Conservation (phyloP, 495 filamentous ascomycete genomes). For the Trichocladium antarcticum region DNA sequence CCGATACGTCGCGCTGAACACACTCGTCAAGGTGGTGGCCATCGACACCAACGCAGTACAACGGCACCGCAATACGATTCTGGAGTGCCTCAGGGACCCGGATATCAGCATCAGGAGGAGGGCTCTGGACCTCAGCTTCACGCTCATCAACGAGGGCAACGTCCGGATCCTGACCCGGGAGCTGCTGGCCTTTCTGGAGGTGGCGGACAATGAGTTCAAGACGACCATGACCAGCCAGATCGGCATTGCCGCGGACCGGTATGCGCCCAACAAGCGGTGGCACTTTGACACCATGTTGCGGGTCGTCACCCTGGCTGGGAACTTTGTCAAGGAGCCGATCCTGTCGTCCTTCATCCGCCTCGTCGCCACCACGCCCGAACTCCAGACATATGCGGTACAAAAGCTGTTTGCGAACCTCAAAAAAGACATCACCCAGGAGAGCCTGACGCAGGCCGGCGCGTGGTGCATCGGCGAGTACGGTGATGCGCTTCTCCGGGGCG, state of each 20-base stretch:
- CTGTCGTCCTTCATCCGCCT: slow-evolving; percentile 91
- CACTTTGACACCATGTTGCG: slow-evolving; percentile 94
- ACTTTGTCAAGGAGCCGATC: slow-evolving; percentile 96
- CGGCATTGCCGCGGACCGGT: slow-evolving; percentile 90
- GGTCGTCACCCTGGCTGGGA: slow-evolving; percentile 87
- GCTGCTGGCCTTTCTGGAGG: slow-evolving; percentile 85
- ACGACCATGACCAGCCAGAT: slow-evolving; percentile 95
- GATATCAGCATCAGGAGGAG: slow-evolving; percentile 95
- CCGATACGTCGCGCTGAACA: slow-evolving; percentile 94
- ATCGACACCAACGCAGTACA: slow-evolving; percentile 97
- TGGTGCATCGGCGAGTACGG: slow-evolving; percentile 99
- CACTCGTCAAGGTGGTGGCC: slow-evolving; percentile 93
- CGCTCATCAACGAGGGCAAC: slow-evolving; percentile 92
- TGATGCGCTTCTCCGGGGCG: slow-evolving; percentile 73
- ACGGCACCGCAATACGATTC: slow-evolving; percentile 89
- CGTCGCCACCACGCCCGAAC: slow-evolving; percentile 84
- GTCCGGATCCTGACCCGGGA: slow-evolving; percentile 88
- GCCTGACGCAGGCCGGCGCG: slow-evolving; percentile 81
- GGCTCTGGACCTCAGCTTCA: slow-evolving; percentile 93
- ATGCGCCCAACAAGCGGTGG: slow-evolving; percentile 94
- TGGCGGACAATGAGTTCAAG: slow-evolving; percentile 97
- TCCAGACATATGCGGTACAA: slow-evolving; percentile 93
- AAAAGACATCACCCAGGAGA: slow-evolving; percentile 95
- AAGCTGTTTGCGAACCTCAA: slow-evolving; percentile 84
- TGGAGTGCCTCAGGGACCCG: slow-evolving; percentile 94